phyloP scores from a whole-genome alignment of 257 asterid species.

The Ligustrum vulgare region DNA sequence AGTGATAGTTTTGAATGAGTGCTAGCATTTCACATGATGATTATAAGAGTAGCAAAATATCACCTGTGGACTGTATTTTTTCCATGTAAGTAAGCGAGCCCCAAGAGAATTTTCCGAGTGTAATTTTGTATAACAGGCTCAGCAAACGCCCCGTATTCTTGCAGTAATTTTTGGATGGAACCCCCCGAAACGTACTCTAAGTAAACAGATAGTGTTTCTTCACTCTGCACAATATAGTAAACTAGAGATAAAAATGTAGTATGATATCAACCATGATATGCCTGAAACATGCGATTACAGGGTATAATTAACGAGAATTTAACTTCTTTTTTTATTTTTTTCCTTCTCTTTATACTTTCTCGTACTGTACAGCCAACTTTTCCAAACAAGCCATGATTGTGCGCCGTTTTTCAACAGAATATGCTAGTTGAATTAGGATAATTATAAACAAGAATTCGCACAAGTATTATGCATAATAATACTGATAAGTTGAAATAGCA shows the following conservation, averaged over 20 bases:
- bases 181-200: conserved; percentile 99
- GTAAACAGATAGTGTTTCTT: conserved; percentile 80
- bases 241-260: conserved; percentile 15
- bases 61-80: conserved; percentile 95
- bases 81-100: conserved; percentile 90
- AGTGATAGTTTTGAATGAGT: conserved; percentile 18
- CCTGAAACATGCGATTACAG: not conserved
- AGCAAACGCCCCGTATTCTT: conserved; percentile 87
- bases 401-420: not conserved
- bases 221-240: conserved; percentile 45
- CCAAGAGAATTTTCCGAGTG: conserved; percentile 75
- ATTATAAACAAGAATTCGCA: not conserved
- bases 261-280: not conserved
- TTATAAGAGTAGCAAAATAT: conserved; percentile 14
- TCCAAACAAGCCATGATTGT: not conserved
- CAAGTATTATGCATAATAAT: not conserved
- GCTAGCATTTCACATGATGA: conserved; percentile 4
- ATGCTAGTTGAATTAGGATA: not conserved
- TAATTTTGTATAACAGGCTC: conserved; percentile 96
- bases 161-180: conserved; percentile 87
- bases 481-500: conserved; percentile 10
- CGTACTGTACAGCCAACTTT: not conserved
- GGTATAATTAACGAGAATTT: too few species aligned
- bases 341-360: not conserved
- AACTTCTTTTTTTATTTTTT: too few species aligned